These are phyloP conservation scores for Solanum dulcamara DNA, from an alignment of 257 asterid genomes.

Conservation along the genomic window DNA sequence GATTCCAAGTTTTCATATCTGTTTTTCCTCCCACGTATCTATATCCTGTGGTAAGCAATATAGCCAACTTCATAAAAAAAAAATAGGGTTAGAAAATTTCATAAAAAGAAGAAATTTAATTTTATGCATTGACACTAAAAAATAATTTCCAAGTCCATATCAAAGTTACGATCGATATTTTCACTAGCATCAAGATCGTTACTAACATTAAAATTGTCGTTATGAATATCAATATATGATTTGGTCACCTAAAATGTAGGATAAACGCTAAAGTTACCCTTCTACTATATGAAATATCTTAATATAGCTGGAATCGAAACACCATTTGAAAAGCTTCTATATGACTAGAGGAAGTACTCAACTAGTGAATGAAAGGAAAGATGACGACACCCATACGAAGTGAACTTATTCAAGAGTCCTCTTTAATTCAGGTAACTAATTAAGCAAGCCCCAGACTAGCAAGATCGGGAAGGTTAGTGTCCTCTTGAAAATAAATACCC, in stretches of 20 bases:
- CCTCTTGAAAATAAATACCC: too few relatives aligned
- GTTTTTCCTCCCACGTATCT: conserved; percentile 61
- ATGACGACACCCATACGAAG: too few relatives aligned
- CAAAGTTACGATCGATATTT: neutral
- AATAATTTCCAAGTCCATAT: neutral
- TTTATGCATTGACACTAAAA: neutral
- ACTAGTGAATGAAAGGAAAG: too few relatives aligned
- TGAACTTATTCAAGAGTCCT: too few relatives aligned
- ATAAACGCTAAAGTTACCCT: neutral
- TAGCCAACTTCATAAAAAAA: conserved; percentile 19
- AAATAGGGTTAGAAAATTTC: neutral
- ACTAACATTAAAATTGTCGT: neutral
- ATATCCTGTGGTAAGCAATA: conserved; percentile 40
- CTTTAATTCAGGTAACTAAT: too few relatives aligned
- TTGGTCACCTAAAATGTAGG: neutral
- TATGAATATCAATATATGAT: neutral
- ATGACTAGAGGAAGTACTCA: too few relatives aligned
- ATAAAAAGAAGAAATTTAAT: neutral
- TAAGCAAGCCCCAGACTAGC: too few relatives aligned
- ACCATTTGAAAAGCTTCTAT: too few relatives aligned
- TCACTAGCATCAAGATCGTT: neutral
- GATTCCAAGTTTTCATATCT: conserved; percentile 45
- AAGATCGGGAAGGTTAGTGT: too few relatives aligned
- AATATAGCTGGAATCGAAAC: too few relatives aligned
- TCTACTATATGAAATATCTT: neutral